Evolutionary conservation across 805 yeast species (phyloP).

Genomic region (Priceomyces haplophilus): DNA sequence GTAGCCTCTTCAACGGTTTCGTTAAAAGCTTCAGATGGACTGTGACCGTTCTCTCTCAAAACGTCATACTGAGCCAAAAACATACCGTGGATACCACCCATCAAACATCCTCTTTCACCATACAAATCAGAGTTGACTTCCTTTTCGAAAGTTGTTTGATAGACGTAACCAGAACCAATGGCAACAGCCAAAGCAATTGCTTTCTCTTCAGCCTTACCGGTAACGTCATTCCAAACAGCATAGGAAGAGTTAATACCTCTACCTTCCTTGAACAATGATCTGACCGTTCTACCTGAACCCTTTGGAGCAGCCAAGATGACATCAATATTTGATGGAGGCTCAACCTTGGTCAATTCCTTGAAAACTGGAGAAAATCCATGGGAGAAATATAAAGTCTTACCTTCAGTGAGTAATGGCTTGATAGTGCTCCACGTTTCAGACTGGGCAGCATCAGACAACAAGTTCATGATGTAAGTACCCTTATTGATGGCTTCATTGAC

Average conservation of each 20-base stretch:
- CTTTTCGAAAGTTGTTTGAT: conserved; percentile 98
- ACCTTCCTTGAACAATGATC: conserved; percentile 99
- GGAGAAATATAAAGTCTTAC: conserved; percentile 97
- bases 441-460: conserved; percentile 98
- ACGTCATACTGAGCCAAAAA: conserved; percentile 99
- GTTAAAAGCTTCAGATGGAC: conserved; percentile 99
- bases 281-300: conserved; percentile 99
- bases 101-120: conserved; percentile 99
- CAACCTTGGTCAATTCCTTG: conserved; percentile 96
- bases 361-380: conserved; percentile 99
- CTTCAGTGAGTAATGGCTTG: conserved; percentile 91
- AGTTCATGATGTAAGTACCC: conserved; percentile 96
- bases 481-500: conserved; percentile 88
- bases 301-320: conserved; percentile 99
- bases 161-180: conserved; percentile 99
- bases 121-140: conserved; percentile 98
- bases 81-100: conserved; percentile 99
- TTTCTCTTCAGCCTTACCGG: conserved; percentile 99
- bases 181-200: conserved; percentile 98
- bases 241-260: conserved; percentile 99
- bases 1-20: conserved; percentile 99
- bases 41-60: conserved; percentile 98
- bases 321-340: conserved; percentile 90
- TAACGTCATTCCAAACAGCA: conserved; percentile 99
- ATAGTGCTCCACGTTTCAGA: conserved; percentile 92